Conservation (phyloP, 805 yeast species). For the Lachancea sp. region DNA sequence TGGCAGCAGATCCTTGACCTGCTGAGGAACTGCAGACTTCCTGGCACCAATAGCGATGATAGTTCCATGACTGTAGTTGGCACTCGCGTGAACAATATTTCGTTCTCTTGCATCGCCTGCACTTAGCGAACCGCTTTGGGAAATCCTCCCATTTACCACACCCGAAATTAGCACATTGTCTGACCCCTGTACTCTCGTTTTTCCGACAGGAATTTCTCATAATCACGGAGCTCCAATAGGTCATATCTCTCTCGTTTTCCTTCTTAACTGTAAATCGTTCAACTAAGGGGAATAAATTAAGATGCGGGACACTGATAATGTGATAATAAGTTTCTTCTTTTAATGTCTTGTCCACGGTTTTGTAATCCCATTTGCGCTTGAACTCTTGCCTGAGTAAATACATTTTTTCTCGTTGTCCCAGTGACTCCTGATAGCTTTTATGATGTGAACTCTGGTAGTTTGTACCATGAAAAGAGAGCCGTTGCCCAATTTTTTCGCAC, state of each 20-base stretch:
- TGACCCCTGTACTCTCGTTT: slow-evolving; percentile 77
- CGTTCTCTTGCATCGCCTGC: slow-evolving; percentile 88
- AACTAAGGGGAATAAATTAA: slow-evolving; percentile 82
- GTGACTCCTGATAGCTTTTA: background rate
- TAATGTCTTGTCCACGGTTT: slow-evolving; percentile 32
- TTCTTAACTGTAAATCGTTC: slow-evolving; percentile 76
- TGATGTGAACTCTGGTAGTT: background rate
- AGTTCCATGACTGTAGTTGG: slow-evolving; percentile 86
- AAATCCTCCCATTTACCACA: slow-evolving; percentile 92
- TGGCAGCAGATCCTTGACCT: slow-evolving; percentile 3
- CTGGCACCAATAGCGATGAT: slow-evolving; percentile 92
- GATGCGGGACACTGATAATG: slow-evolving; percentile 40
- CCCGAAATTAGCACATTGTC: slow-evolving; percentile 89
- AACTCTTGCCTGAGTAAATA: slow-evolving; percentile 14
- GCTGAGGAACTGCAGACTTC: slow-evolving; percentile 33
- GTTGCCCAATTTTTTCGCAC: background rate
- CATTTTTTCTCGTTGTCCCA: background rate
- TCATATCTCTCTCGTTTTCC: slow-evolving; percentile 67
- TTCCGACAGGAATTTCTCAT: slow-evolving; percentile 94
- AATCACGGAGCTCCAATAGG: slow-evolving; percentile 96
- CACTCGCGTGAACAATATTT: slow-evolving; percentile 92
- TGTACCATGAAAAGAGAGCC: background rate
- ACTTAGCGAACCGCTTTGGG: slow-evolving; percentile 91
- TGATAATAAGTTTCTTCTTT: slow-evolving; percentile 25
- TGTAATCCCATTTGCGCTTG: slow-evolving; percentile 40